These are phyloP conservation scores for Rhododendron henanense DNA, from an alignment of 148 eudicot genomes.

Conservation along the genomic window DNA sequence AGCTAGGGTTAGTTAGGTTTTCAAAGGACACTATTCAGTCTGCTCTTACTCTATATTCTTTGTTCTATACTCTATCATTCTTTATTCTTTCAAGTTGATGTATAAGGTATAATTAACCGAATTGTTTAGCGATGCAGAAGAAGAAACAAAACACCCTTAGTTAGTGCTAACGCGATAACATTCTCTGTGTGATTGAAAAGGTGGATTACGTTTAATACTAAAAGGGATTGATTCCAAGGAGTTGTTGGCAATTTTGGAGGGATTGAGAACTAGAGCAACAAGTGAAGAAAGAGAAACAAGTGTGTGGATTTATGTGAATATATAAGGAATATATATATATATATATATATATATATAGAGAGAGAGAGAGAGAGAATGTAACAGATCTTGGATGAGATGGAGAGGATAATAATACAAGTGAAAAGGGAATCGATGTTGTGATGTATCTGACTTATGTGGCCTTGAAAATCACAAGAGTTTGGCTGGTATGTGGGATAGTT, in stretches of 20 bases:
- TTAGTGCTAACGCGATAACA: slow-evolving; percentile 34
- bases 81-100: slow-evolving; percentile 9
- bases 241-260: slow-evolving; percentile 68
- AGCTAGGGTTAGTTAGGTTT: slow-evolving; percentile 22
- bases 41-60: neutral
- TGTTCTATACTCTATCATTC: slow-evolving; percentile 12
- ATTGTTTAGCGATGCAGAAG: neutral
- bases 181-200: slow-evolving; percentile 35
- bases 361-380: neutral
- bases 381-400: slow-evolving; percentile 9
- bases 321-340: neutral
- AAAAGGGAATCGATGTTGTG: slow-evolving; percentile 67
- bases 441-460: slow-evolving; percentile 43
- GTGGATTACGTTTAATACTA: slow-evolving; percentile 22
- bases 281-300: slow-evolving; percentile 52
- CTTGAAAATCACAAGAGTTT: slow-evolving; percentile 10
- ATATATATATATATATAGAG: too few species aligned
- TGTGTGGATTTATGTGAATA: slow-evolving; percentile 36
- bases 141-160: slow-evolving; percentile 28
- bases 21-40: neutral
- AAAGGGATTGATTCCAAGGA: slow-evolving; percentile 38
- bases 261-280: slow-evolving; percentile 31
- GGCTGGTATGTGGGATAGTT: slow-evolving; percentile 6
- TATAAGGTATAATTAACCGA: neutral
- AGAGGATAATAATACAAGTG: slow-evolving; percentile 33